Conservation (phyloP, 139 green algal species). For the Picochlorum costavermella region DNA sequence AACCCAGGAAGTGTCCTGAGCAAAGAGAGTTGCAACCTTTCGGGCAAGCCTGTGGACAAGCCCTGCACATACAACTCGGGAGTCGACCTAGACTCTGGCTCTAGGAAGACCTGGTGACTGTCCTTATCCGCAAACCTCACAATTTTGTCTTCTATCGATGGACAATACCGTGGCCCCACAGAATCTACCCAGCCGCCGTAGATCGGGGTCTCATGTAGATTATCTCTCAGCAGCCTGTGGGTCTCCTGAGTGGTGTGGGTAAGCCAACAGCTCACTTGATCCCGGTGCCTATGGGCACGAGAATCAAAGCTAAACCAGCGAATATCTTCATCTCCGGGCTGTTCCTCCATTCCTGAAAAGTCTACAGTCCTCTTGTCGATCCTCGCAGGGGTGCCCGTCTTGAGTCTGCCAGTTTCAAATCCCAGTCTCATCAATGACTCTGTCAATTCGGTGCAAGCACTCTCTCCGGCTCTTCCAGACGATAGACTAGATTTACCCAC, state of each 20-base stretch:
- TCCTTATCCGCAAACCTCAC: constrained; percentile 91
- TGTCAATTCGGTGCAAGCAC: constrained; percentile 76
- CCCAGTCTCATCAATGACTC: constrained; percentile 75
- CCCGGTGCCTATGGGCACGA: constrained; percentile 50
- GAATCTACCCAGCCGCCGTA: constrained; percentile 89
- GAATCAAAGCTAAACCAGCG: constrained; percentile 92
- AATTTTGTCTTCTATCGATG: constrained; percentile 98
- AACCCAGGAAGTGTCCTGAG: constrained; percentile 88
- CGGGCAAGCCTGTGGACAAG: constrained; percentile 88
- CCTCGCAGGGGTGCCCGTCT: constrained; percentile 91
- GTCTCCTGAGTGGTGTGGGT: constrained; percentile 87
- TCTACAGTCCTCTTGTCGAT: constrained; percentile 85
- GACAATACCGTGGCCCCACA: constrained; percentile 91
- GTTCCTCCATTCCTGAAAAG: constrained; percentile 39
- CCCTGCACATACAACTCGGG: constrained; percentile 92
- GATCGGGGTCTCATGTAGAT: constrained; percentile 84
- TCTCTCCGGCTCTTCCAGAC: constrained; percentile 86
- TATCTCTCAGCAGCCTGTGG: constrained; percentile 74
- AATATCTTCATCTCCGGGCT: constrained; percentile 54
- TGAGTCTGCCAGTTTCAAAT: constrained; percentile 89
- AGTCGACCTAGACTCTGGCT: constrained; percentile 87
- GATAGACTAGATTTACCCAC: constrained; percentile 75
- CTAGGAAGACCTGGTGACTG: constrained; percentile 91
- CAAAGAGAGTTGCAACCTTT: constrained; percentile 86
- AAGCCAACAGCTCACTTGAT: constrained; percentile 84